Evolutionary conservation across 164 flowering plant species (phyloP), one percentile per base, ranked within the genome.

Genomic region (Vitis rupestris): DNA sequence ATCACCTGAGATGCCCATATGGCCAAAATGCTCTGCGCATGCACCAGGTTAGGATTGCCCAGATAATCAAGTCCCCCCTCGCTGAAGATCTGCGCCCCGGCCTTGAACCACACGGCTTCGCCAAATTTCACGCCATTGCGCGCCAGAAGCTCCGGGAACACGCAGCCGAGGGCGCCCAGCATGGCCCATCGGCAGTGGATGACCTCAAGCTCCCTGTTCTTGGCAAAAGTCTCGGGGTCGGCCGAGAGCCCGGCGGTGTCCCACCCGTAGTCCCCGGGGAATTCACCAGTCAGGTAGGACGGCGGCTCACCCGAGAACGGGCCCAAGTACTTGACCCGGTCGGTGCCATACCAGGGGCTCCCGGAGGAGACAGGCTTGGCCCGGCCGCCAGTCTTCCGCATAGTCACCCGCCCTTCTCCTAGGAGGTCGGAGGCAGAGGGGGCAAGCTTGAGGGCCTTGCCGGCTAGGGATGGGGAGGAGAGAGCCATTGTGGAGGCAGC

Each of bases 211-310:
- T 23, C 27, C 2, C 27, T 23, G 27, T 23, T 61, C 64, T 31
- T 61, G 0, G 64, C 64, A 44, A 61, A 61, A 49, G 64, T 61
- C 14, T 61, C 64, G 14, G 64, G 64, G 49, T 61, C 64, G 2
- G 64, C 64, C 16, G 64, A 61, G 64, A 61, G 64, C 19, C 64
- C 64, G 14, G 64, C 64, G 30, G 64, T 61, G 64, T 61, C 64
- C 64, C 64, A 61, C 6, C 64, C 64, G n/a, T 61, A 61, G 64
- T 61, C 64, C 9, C 64, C 64, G 49, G 64, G 64, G 49, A 61
- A 61, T 13, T 61, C 49, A 4, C 64, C 64, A 16, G 64, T 61
- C 16, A 61, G 64, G 64, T 61, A 61, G 16, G 64, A 37, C 12
- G 64, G 64, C 3, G 64, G 49, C 23, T 61, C 64, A 16, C 64